Conservation (phyloP, 2,329 filamentous ascomycete genomes). For the Calycina marina region DNA sequence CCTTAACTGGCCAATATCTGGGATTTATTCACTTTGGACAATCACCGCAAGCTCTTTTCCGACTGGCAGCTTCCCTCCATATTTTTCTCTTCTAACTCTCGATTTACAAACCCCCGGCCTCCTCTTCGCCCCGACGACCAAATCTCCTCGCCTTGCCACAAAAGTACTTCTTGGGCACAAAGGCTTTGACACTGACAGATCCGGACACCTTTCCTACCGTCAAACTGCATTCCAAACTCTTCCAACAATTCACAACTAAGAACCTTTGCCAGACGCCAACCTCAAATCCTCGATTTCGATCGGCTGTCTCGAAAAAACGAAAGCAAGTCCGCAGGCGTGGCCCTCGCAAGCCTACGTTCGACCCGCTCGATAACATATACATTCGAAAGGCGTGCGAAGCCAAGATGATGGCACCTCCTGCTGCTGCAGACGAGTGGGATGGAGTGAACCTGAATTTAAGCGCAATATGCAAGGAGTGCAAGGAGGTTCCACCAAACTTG, state of each 20-base stretch:
- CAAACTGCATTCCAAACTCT: constrained; percentile 61
- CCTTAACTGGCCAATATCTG: constrained; percentile 42
- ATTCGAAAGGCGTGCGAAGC: constrained; percentile 26
- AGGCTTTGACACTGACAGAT: too few species aligned
- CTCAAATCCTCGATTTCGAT: constrained; percentile 17
- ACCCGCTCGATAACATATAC: constrained; percentile 30
- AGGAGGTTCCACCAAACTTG: constrained; percentile 79
- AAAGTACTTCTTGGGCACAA: too few species aligned
- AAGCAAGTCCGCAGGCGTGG: constrained; percentile 22
- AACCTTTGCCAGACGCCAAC: constrained; percentile 26
- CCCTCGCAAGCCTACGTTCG: constrained; percentile 26
- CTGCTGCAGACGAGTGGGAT: constrained; percentile 12
- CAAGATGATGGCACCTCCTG: constrained; percentile 29
- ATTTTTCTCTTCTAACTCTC: too few species aligned
- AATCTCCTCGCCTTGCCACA: too few species aligned
- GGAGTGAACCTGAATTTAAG: constrained; percentile 71
- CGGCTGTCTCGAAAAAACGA: constrained; percentile 20
- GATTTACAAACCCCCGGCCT: too few species aligned
- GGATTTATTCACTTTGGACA: constrained; percentile 3
- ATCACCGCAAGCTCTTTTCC: background rate
- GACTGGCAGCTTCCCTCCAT: too few species aligned
- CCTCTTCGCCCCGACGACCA: too few species aligned
- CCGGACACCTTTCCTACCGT: too few species aligned
- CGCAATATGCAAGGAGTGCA: constrained; percentile 81
- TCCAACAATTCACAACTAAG: constrained; percentile 40